Evolutionary conservation across 495 filamentous ascomycete genomes (phyloP), one percentile per base, ranked within the genome.

Genomic region (Neurospora hispaniola): DNA sequence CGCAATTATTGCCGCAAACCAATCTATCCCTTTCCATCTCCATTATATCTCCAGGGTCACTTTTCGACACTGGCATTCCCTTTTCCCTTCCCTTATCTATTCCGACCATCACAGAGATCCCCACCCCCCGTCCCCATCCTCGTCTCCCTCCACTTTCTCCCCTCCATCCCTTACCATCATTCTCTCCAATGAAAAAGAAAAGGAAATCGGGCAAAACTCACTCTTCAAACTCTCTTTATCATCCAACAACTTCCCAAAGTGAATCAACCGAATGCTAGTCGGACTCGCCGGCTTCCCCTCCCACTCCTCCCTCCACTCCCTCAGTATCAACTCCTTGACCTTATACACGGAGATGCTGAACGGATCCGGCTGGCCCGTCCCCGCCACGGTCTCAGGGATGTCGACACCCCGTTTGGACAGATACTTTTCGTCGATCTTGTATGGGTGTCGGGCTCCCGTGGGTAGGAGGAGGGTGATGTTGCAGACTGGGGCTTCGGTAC

Each of bases 261-360:
- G 92, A 74, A 97, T 97, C 77, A 97, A 82, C 70, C 94, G 87
- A 82, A 97, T 97, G 23, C 89, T 90, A 74, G 89, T 93, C 9
- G 94, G 94, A 75, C 90, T 93, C 40, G 92, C 88, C 0, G 94
- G 94, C 75, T 91, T 89, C 20, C 89, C 83, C 78, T 97, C 94
- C 94, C 94, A 97, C 78, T 97, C 94, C 75, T 90, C 89, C 75
- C 92, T 86, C 94, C 94, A 97, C 76, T 96, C 94, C 76, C 92
- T 84, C 86, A 94, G 88, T 74, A 97, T 96, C 80, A 97, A 82
- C 79, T 97, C 94, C 81, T 97, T 97, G 70, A 97, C 79, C 9
- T 92, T 95, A 78, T 97, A 97, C 16, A 96, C 89, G 76, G 91
- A 96, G 81, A 97, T 93, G 77, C 90, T 90, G 77, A 92, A 93